phyloP scores from a whole-genome alignment of 768 basidiomycete genomes.

The Cystofilobasidium capitatum region DNA sequence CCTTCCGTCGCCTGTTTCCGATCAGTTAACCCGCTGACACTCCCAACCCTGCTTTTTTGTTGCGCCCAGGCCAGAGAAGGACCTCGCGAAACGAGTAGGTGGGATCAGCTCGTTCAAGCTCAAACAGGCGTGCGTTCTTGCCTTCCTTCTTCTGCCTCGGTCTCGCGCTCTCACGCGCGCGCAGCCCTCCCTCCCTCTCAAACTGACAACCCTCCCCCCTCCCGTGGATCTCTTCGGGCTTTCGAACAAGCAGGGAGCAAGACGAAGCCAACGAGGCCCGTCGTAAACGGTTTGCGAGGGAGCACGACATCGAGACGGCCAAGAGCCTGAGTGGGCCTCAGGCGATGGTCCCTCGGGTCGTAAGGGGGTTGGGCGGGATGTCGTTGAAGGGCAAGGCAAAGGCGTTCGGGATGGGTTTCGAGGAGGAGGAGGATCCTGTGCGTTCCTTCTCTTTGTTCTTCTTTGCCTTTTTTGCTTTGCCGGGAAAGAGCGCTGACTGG shows the following conservation, averaged over 20 bases:
- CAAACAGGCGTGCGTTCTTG: slow-evolving; percentile 35
- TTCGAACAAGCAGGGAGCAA: slow-evolving; percentile 31
- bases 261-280: slow-evolving; percentile 45
- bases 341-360: slow-evolving; percentile 28
- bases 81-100: background rate
- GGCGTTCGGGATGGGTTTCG: slow-evolving; percentile 29
- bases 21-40: background rate
- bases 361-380: slow-evolving; percentile 32
- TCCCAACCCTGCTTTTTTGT: background rate
- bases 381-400: slow-evolving; percentile 29
- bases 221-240: no score
- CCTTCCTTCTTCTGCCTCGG: slow-evolving; percentile 29
- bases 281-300: slow-evolving; percentile 80
- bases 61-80: background rate
- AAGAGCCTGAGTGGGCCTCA: slow-evolving; percentile 28
- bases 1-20: background rate
- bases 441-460: no score
- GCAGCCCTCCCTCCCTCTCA: no score
- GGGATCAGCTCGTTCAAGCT: no score
- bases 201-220: no score
- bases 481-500: background rate
- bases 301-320: slow-evolving; percentile 75
- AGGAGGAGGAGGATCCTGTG: slow-evolving; percentile 38
- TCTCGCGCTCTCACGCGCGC: slow-evolving; percentile 17
- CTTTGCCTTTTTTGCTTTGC: no score